Evolutionary conservation across 345 rosid genomes (phyloP), one percentile per base, ranked within the genome.

Genomic region (Luvunga scandens): DNA sequence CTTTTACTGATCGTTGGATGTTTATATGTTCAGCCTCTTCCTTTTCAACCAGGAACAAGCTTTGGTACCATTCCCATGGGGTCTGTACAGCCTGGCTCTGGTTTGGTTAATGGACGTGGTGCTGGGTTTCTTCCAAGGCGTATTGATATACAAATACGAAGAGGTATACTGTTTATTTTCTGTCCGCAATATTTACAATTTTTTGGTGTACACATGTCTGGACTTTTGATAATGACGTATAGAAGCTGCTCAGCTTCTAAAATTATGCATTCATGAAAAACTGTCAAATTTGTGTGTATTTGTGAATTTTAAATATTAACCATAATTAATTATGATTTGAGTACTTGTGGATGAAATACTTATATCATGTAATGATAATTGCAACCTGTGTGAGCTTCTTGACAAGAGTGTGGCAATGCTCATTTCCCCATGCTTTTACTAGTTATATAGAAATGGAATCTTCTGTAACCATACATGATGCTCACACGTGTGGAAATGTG

Each of bases 81-180:
- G 66, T 79, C 86, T n/a, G 78, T 80, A 61, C 97, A 86, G 75
- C 69, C 89, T 65, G 88, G 87, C 77, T 71, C 91, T 65, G 88
- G 90, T 72, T 69, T 81, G 73, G 86, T 84, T 69, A 88, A 82
- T 81, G 87, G 90, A 45, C 79, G 77, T 78, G 87, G 91, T 63
- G 57, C 85, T 42, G 85, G 88, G n/a, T 79, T 88, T 83, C 87
- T 85, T 84, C 94, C 94, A 8, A 81, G 97, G 80, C 93, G 92
- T 31, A 89, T 92, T 78, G 94, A 90, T 83, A 90, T 92, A 79
- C 93, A 90, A 87, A 92, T 90, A 79, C 87, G 91, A 79, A 88
- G 94, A 86, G 94, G 97, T 92, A 80, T 22, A 19, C 33, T 60
- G 42, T 33, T 19, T 71, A 68, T 53, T 73, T 71, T 69, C 22